A percentile compares a stretch with the other conserved stretches of the same genome.
phyloP scores from a whole-genome alignment of 371 early-diverging fungal genomes.

The Quaeritorhiza haematococci region DNA sequence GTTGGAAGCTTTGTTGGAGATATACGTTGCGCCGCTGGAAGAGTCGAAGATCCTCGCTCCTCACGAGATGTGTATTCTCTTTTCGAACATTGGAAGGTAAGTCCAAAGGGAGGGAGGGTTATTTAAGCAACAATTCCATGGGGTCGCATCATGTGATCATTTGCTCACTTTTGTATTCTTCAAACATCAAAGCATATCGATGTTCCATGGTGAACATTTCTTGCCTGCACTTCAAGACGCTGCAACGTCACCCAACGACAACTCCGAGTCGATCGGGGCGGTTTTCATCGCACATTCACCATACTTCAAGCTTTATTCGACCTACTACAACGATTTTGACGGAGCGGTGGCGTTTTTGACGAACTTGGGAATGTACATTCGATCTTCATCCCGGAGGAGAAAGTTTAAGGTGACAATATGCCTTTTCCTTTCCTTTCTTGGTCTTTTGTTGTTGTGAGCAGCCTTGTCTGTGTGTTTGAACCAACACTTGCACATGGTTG shows the following conservation, averaged over 20 bases:
- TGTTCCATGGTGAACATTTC: no score
- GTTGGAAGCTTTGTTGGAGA: conserved; percentile 53
- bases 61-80: conserved; percentile 52
- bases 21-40: conserved; percentile 47
- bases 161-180: no score
- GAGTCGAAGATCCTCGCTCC: conserved; percentile 27
- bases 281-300: conserved; percentile 36
- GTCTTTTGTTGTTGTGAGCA: no score
- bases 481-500: no score
- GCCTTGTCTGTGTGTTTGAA: no score
- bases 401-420: no score
- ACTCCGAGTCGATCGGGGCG: conserved; percentile 16
- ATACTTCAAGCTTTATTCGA: conserved; percentile 65
- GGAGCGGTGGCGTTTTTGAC: conserved; percentile 47
- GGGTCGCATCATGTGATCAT: no score
- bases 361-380: conserved; percentile 28
- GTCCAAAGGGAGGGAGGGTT: no score
- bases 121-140: no score
- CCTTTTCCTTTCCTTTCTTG: no score
- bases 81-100: conserved; percentile 63
- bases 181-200: no score
- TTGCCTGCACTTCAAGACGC: conserved; percentile 54
- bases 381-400: no score
- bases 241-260: conserved; percentile 20
- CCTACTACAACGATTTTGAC: conserved; percentile 73